Conservation (phyloP, 1,284 basidiomycete species). For the Leccinum ponderosum region DNA sequence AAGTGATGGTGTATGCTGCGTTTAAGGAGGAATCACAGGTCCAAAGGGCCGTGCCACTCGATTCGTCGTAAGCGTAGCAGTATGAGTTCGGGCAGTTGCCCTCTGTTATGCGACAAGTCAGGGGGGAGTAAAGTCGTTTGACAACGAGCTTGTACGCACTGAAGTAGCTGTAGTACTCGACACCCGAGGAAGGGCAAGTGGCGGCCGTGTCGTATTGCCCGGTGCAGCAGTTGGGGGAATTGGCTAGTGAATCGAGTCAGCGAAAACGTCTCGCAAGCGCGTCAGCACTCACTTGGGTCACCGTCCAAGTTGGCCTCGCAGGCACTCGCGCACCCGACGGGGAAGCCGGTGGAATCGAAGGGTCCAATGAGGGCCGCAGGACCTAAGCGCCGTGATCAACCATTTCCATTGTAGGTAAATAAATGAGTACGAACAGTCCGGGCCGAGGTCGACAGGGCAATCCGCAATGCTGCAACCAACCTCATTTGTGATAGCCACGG, state of each 20-base stretch:
- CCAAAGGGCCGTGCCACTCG: slow-evolving; percentile 42
- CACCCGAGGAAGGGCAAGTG: slow-evolving; percentile 46
- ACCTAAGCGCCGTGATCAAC: slow-evolving; percentile 28
- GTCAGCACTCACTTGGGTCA: slow-evolving; percentile 36
- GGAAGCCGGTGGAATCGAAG: slow-evolving; percentile 40
- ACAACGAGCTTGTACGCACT: slow-evolving; percentile 29
- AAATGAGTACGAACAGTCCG: slow-evolving; percentile 34
- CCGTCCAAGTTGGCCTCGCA: slow-evolving; percentile 45
- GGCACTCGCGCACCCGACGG: slow-evolving; percentile 52
- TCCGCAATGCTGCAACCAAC: slow-evolving; percentile 39
- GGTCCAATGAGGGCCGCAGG: slow-evolving; percentile 44
- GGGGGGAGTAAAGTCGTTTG: neutral
- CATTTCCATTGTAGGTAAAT: neutral
- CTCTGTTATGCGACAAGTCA: slow-evolving; percentile 28
- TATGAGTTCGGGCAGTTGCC: slow-evolving; percentile 43
- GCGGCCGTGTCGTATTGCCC: slow-evolving; percentile 40
- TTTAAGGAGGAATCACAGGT: slow-evolving; percentile 33
- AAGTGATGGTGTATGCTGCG: slow-evolving; percentile 42
- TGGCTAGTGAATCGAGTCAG: slow-evolving; percentile 19
- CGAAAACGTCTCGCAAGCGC: neutral
- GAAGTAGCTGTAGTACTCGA: slow-evolving; percentile 49
- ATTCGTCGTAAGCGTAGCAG: slow-evolving; percentile 49
- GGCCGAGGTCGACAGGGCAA: slow-evolving; percentile 47
- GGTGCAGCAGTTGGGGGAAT: slow-evolving; percentile 38
- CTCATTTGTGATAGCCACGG: slow-evolving; percentile 43